Conservation (phyloP, 495 filamentous ascomycete species). For the Penicillium salamii region DNA sequence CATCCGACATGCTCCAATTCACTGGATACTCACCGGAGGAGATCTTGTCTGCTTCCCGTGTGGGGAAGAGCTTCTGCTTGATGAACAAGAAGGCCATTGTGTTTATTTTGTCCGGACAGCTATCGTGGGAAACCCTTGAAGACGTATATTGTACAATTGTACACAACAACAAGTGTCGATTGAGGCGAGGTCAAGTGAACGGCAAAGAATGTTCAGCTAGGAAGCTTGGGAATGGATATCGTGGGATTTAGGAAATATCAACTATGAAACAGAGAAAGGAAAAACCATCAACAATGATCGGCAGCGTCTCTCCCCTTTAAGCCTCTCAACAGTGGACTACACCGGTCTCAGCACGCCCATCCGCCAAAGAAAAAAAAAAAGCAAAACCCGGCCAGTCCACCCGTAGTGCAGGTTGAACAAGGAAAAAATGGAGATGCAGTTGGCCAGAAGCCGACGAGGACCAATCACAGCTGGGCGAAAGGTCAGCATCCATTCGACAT, state of each 20-base stretch:
- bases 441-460: too few relatives aligned
- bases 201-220: too few relatives aligned
- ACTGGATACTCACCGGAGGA: slow-evolving; percentile 13
- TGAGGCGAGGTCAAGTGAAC: too few relatives aligned
- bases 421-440: slow-evolving; percentile 11
- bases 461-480: too few relatives aligned
- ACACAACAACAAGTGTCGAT: too few relatives aligned
- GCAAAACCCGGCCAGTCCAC: slow-evolving; percentile 2
- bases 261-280: slow-evolving; percentile 3
- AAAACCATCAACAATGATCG: background rate
- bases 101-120: background rate
- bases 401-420: slow-evolving; percentile 6
- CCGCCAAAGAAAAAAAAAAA: background rate
- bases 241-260: background rate
- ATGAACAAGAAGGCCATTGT: slow-evolving; percentile 43
- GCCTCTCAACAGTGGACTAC: slow-evolving; percentile 1
- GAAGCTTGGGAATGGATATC: background rate
- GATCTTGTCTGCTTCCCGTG: slow-evolving; percentile 14
- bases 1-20: slow-evolving; percentile 6
- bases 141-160: too few relatives aligned
- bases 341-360: slow-evolving; percentile 11
- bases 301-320: slow-evolving; percentile 13
- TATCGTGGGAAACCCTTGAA: too few relatives aligned
- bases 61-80: slow-evolving; percentile 42
- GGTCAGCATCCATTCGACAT: too few relatives aligned